Conservation (phyloP, 345 rosid species). For the Gossypium raimondii region DNA sequence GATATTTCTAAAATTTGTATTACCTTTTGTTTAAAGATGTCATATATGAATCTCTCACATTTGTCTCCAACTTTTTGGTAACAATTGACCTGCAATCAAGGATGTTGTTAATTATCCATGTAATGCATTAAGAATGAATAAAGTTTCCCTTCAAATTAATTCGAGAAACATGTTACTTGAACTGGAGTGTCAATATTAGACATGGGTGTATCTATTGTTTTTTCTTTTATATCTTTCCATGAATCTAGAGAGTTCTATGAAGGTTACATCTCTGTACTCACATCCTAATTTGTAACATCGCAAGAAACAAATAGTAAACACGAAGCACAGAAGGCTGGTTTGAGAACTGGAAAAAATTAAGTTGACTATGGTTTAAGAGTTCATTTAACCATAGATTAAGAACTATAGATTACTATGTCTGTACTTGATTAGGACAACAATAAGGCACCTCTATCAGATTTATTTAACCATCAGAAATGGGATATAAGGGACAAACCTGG, state of each 20-base stretch:
- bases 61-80: conserved; percentile 46
- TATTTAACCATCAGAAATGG: conserved; percentile 1
- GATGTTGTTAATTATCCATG: not conserved
- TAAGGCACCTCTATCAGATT: not conserved
- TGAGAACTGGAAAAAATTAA: not conserved
- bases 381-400: not conserved
- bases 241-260: not conserved
- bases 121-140: not conserved
- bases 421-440: not conserved
- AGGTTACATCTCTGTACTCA: not conserved
- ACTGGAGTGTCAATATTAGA: not conserved
- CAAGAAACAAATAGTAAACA: not conserved
- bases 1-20: not conserved
- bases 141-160: not conserved
- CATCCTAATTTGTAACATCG: not conserved
- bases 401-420: not conserved
- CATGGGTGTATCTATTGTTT: not conserved
- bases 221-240: not conserved
- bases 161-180: not conserved
- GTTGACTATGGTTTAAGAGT: not conserved
- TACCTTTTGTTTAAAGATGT: conserved; percentile 64
- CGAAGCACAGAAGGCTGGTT: not conserved
- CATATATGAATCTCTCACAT: conserved; percentile 83
- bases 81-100: conserved; percentile 42
- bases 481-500: conserved; percentile 49